These are phyloP conservation scores for Fistulifera pelliculosa DNA, from an alignment of 108 stramenopile genomes.

Conservation along the genomic window DNA sequence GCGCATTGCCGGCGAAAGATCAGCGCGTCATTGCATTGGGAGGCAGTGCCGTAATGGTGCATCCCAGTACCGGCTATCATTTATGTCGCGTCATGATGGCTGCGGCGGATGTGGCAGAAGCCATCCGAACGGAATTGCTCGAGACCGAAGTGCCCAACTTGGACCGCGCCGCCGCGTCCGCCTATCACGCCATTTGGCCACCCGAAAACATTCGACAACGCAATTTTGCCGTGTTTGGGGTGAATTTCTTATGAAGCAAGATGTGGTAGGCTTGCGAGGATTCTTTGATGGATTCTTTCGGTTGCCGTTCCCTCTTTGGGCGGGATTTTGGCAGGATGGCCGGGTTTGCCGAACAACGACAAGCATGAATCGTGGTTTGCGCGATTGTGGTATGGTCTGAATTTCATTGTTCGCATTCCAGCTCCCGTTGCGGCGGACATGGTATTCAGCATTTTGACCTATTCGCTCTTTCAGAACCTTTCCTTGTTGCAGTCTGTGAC, in stretches of 20 bases:
- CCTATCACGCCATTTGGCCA: conserved; percentile 89
- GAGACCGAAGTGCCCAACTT: conserved; percentile 38
- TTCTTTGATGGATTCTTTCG: conserved; percentile 95
- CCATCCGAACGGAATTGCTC: conserved; percentile 38
- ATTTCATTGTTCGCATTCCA: conserved; percentile 73
- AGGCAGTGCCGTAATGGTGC: conserved; percentile 87
- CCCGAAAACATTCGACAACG: conserved; percentile 73
- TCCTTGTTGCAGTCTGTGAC: conserved; percentile 72
- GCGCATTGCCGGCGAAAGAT: conserved; percentile 74
- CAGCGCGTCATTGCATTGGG: conserved; percentile 88
- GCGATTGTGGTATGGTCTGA: conserved; percentile 80
- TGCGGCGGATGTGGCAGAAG: conserved; percentile 60
- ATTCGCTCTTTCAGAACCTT: conserved; percentile 40
- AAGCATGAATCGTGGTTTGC: conserved; percentile 81
- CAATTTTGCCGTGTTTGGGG: conserved; percentile 96
- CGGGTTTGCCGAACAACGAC: conserved; percentile 87
- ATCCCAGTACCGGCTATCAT: conserved; percentile 92
- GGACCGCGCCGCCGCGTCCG: conserved; percentile 71
- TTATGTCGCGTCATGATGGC: conserved; percentile 70
- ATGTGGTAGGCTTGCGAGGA: conserved; percentile 83
- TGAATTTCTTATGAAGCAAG: conserved; percentile 92
- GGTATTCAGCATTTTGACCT: conserved; percentile 42
- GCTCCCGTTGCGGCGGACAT: conserved; percentile 58
- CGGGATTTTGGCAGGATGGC: conserved; percentile 95
- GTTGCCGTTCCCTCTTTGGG: conserved; percentile 78